Evolutionary conservation across 257 asterid species (phyloP), one percentile per base, ranked within the genome.

Genomic region (Solanum chiquidenum): DNA sequence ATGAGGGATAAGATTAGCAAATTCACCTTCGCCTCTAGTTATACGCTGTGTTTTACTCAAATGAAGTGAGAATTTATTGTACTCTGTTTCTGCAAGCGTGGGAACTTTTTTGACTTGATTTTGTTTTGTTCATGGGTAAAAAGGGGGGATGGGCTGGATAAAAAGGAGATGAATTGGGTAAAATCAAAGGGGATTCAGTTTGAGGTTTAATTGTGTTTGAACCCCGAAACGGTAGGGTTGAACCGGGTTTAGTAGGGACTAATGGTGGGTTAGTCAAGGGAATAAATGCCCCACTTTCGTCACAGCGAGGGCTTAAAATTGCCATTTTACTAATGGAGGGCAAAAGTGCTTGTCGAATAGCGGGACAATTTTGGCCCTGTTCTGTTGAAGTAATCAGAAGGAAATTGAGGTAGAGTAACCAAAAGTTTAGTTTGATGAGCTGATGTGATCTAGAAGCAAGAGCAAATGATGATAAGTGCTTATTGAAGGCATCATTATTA

Each of bases 1-100:
- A 90, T 91, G 95, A 93, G 88, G 92, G 92, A 92, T 89, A 91
- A 77, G 86, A 27, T 40, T 7, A 9, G 16, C 84, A n/a, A 6
- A 40, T 7, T 37, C 60, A 40, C 34, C 37, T 76, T 76, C n/a
- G 3, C 84, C 35, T 12, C 5, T 40, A n/a, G 83, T 40, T 21
- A 77, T 21, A 40, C 40, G 84, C 23, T 12, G 58, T 38, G 29
- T 38, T n/a, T n/a, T 23, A 66, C 60, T 76, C 23, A 76, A 40
- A 2, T 76, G 73, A 64, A 11, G 72, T 64, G 34, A 25, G 34
- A 64, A 25, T 64, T 12, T 25, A 64, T 25, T n/a, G 9, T 64
- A 25, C 73, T 64, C 34, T 64, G 72, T 64, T 64, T 64, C 33
- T 10, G 18, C 12, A 64, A 25, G 33, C 33, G 29, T 25, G 4